These are phyloP conservation scores for Ilyonectria sp. DNA, from an alignment of 2,329 filamentous ascomycete genomes.

Conservation along the genomic window DNA sequence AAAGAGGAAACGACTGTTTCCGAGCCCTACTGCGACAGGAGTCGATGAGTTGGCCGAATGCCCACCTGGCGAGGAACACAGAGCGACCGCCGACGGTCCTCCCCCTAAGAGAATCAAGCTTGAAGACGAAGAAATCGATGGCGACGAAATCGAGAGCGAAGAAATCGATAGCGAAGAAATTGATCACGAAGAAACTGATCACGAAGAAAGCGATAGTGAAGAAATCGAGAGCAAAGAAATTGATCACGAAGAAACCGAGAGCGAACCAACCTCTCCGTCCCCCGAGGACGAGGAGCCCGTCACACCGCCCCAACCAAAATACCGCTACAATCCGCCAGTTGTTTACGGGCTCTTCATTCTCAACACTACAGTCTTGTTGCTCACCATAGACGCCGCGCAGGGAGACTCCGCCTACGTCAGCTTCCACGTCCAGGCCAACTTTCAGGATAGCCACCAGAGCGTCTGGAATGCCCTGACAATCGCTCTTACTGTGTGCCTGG, in stretches of 20 bases:
- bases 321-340: constrained; percentile 55
- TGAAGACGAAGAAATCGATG: not conserved
- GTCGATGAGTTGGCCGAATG: constrained; percentile 29
- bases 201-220: not conserved
- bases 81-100: not conserved
- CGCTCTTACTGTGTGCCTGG: constrained; percentile 57
- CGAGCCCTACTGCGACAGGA: constrained; percentile 7
- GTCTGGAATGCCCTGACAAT: constrained; percentile 63
- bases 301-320: constrained; percentile 34
- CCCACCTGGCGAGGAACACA: constrained; percentile 9
- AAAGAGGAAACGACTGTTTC: constrained; percentile 30
- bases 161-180: not conserved
- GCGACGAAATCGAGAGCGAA: not conserved
- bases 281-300: constrained; percentile 10
- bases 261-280: not conserved
- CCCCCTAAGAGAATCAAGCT: not conserved
- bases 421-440: constrained; percentile 60
- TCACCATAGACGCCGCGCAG: constrained; percentile 58
- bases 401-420: constrained; percentile 56
- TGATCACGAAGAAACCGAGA: not conserved
- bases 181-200: not conserved
- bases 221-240: not conserved
- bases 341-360: constrained; percentile 62
- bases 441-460: constrained; percentile 57
- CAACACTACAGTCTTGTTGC: constrained; percentile 56